Evolutionary conservation across 768 basidiomycete genomes (phyloP).

Genomic region (Pleurotus giganteus): DNA sequence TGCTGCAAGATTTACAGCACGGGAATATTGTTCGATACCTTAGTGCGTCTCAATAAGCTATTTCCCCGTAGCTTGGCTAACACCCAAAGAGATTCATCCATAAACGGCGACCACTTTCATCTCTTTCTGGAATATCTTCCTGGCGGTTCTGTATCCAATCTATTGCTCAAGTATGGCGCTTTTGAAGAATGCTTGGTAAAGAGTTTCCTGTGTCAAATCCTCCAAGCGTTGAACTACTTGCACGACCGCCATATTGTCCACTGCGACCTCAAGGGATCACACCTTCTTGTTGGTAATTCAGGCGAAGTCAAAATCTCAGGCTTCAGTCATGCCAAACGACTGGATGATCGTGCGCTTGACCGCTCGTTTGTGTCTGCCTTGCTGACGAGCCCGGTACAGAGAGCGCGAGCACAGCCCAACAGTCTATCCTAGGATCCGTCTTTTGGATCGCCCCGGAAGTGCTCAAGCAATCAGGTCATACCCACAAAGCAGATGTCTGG

Average conservation of each 20-base stretch:
- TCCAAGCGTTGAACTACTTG: conserved; percentile 85
- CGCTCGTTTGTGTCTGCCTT: conserved; percentile 47
- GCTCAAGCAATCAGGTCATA: conserved; percentile 94
- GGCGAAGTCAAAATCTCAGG: conserved; percentile 97
- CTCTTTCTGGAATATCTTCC: conserved; percentile 98
- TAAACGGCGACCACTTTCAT: conserved; percentile 87
- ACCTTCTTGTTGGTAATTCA: conserved; percentile 97
- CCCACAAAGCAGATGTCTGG: conserved; percentile 94
- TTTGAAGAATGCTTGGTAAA: conserved; percentile 91
- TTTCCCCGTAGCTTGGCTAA: neutral
- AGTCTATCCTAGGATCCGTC: conserved; percentile 94
- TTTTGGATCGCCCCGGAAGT: conserved; percentile 99
- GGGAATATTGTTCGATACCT: conserved; percentile 98
- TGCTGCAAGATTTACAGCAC: conserved; percentile 89
- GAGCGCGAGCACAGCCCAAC: conserved; percentile 77
- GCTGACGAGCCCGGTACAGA: no score
- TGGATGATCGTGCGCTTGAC: conserved; percentile 81
- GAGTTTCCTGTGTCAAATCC: conserved; percentile 90
- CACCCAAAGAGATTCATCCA: conserved; percentile 75
- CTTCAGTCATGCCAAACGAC: conserved; percentile 96
- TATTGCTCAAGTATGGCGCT: conserved; percentile 88
- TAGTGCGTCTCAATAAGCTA: conserved; percentile 49
- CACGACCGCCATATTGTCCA: conserved; percentile 95
- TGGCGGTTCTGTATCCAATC: conserved; percentile 90
- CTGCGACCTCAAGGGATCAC: conserved; percentile 98